Conservation (phyloP, 2,329 filamentous ascomycete genomes). For the Aspergillus costaricaensis region DNA sequence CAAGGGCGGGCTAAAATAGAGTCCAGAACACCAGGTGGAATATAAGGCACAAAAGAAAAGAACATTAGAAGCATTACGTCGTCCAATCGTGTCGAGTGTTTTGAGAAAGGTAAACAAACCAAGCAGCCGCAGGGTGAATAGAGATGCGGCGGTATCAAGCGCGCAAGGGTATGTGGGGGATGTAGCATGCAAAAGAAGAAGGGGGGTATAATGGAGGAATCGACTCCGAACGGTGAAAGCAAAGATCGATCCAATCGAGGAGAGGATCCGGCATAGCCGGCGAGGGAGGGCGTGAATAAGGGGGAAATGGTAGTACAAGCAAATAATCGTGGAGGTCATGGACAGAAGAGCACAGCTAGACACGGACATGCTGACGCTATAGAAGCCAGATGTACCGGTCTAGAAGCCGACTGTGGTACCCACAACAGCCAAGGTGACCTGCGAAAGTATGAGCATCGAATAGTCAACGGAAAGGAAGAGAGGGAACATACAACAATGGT, state of each 20-base stretch:
- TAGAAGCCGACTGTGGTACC: conserved; percentile 38
- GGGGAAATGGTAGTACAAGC: background rate
- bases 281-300: background rate
- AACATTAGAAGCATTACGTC: conserved; percentile 36
- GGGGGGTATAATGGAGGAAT: conserved; percentile 14
- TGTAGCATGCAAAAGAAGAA: conserved; percentile 10
- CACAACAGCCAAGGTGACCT: conserved; percentile 36
- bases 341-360: background rate
- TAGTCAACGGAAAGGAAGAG: background rate
- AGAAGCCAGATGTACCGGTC: background rate
- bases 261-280: conserved; percentile 14
- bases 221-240: conserved; percentile 11
- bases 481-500: conserved; percentile 53
- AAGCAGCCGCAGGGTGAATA: conserved; percentile 16
- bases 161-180: conserved; percentile 2
- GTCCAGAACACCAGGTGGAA: conserved; percentile 13
- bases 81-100: conserved; percentile 35
- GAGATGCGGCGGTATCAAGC: conserved; percentile 10
- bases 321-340: conserved; percentile 1
- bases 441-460: conserved; percentile 12
- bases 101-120: conserved; percentile 21
- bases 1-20: conserved; percentile 13
- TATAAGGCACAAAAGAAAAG: conserved; percentile 17
- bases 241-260: conserved; percentile 14
- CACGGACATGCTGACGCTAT: background rate